Percentiles rank a stretch among this genome's conserved stretches.
phyloP scores from a whole-genome alignment of 73 alveolate genomes.

The Symbiodinium natans region DNA sequence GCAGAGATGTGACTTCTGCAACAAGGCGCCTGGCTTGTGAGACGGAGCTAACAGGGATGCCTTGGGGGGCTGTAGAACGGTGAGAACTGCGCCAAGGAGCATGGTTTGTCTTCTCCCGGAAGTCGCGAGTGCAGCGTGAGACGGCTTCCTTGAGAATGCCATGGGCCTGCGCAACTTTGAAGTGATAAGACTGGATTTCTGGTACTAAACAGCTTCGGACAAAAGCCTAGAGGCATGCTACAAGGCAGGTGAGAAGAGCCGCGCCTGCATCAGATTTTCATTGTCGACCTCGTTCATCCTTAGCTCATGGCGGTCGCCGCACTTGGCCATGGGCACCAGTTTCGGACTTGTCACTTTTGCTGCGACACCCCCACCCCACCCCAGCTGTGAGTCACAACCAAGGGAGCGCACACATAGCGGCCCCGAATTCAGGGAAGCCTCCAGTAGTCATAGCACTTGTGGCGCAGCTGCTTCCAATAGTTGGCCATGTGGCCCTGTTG shows the following conservation, averaged over 20 bases:
- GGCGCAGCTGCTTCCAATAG: conserved; percentile 56
- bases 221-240: too few species aligned
- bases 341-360: background rate
- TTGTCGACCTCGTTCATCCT: conserved; percentile 85
- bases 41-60: too few species aligned
- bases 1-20: too few species aligned
- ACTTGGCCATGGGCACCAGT: background rate
- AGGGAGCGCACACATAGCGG: background rate
- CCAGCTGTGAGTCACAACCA: background rate
- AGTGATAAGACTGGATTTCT: too few species aligned
- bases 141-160: conserved; percentile 52
- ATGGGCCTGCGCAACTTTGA: conserved; percentile 29
- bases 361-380: background rate
- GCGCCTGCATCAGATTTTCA: conserved; percentile 44
- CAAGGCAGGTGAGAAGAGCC: too few species aligned
- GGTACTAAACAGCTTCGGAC: too few species aligned
- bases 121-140: conserved; percentile 44
- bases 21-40: too few species aligned
- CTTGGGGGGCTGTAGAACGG: too few species aligned
- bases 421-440: too few species aligned
- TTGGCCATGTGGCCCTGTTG: conserved; percentile 58
- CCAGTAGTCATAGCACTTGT: conserved; percentile 48
- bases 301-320: too few species aligned
- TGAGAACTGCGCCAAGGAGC: background rate
- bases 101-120: conserved; percentile 54